A percentile compares a stretch with the other conserved stretches of the same genome.
Evolutionary conservation across 306 rosid genomes (phyloP).

Genomic region (Geum urbanum): DNA sequence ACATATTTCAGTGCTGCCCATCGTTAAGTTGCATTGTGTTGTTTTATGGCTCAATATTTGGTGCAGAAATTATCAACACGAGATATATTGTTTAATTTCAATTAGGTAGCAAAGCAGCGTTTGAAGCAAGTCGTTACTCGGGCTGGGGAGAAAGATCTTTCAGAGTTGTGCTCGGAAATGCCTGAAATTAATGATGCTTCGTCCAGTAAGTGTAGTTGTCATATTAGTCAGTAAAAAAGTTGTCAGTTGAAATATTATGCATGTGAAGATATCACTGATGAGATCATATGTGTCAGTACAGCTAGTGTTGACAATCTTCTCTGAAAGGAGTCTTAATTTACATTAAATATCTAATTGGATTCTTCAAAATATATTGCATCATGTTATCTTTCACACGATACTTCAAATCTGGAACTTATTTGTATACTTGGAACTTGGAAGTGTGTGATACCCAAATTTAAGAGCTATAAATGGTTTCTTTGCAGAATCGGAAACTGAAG

Average conservation of each 20-base stretch:
- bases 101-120: constrained; percentile 73
- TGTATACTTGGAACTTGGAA: background rate
- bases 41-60: too few species aligned
- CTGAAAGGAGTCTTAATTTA: constrained; percentile 15
- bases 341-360: background rate
- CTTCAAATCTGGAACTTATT: background rate
- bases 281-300: constrained; percentile 1
- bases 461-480: constrained; percentile 14
- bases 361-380: background rate
- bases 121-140: constrained; percentile 66
- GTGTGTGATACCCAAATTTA: constrained; percentile 3
- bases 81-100: constrained; percentile 21
- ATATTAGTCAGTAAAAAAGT: background rate
- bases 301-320: constrained; percentile 9
- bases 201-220: constrained; percentile 46
- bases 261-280: background rate
- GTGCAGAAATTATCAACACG: constrained; percentile 2
- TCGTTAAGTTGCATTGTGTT: background rate
- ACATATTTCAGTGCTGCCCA: background rate
- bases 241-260: background rate
- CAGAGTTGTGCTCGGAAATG: constrained; percentile 46
- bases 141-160: constrained; percentile 63
- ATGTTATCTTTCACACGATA: background rate
- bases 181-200: constrained; percentile 36
- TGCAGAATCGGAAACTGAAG: constrained; percentile 63